Evolutionary conservation across 495 filamentous ascomycete genomes (phyloP).

Genomic region (Talaromyces borbonicus): DNA sequence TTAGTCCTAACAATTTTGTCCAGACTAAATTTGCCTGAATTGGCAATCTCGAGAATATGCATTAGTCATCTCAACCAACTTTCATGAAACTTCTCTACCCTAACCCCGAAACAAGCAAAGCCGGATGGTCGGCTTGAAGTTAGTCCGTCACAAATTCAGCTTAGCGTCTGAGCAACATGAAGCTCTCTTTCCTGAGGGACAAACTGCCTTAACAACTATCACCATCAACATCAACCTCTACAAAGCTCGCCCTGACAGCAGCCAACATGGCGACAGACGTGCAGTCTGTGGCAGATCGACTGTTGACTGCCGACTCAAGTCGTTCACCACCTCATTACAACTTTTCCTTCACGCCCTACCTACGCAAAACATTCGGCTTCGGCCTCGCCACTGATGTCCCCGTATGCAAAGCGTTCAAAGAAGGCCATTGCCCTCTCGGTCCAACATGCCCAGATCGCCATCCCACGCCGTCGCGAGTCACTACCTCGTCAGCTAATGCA

Average conservation of each 20-base stretch:
- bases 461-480: constrained; percentile 38
- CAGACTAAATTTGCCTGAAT: too few species aligned
- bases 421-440: constrained; percentile 71
- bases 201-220: background rate
- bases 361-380: constrained; percentile 66
- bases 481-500: constrained; percentile 43
- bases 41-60: too few species aligned
- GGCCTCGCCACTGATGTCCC: constrained; percentile 65
- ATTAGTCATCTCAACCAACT: too few species aligned
- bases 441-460: constrained; percentile 61
- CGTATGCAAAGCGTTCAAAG: constrained; percentile 68
- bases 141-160: background rate
- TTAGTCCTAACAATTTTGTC: too few species aligned
- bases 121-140: background rate
- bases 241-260: too few species aligned
- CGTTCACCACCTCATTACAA: constrained; percentile 47
- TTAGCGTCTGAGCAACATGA: background rate
- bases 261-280: constrained; percentile 31
- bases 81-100: too few species aligned
- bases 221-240: too few species aligned
- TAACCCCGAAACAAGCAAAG: too few species aligned
- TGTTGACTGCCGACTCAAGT: constrained; percentile 28
- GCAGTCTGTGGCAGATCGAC: constrained; percentile 21
- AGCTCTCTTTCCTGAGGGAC: background rate
- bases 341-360: constrained; percentile 68